Evolutionary conservation across 192 early-diverging fungal genomes (phyloP).

Genomic region (Backusella macrospora): DNA sequence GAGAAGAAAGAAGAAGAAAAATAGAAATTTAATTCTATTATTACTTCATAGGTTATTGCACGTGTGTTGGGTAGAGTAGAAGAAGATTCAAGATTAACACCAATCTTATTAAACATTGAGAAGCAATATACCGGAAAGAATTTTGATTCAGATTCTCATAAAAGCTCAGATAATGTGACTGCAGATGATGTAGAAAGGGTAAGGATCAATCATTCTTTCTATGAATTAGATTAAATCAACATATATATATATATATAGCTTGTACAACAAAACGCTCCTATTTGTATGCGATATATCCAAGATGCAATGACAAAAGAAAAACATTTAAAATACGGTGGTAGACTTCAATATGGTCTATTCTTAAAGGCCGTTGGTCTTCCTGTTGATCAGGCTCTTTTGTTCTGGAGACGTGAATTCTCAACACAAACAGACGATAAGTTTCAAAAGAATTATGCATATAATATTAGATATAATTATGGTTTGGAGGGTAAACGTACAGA

Average conservation of each 20-base stretch:
- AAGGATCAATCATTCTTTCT: not conserved
- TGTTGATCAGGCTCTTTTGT: constrained; percentile 87
- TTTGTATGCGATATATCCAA: constrained; percentile 91
- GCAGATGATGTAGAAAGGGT: constrained; percentile 70
- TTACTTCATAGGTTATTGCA: constrained; percentile 58
- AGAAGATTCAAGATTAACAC: constrained; percentile 89
- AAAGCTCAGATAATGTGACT: constrained; percentile 50
- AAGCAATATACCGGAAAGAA: constrained; percentile 76
- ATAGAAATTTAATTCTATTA: not conserved
- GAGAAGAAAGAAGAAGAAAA: not conserved
- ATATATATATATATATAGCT: constrained; percentile 39
- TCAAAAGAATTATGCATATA: constrained; percentile 92
- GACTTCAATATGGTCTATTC: constrained; percentile 93
- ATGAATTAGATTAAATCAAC: not conserved
- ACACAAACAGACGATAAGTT: constrained; percentile 87
- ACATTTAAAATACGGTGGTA: constrained; percentile 85
- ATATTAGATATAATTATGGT: constrained; percentile 96
- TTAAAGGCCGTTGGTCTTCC: constrained; percentile 92
- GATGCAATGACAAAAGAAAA: constrained; percentile 66
- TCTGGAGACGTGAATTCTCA: constrained; percentile 87
- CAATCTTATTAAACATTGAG: constrained; percentile 84
- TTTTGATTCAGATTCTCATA: constrained; percentile 44
- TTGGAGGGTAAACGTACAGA: constrained; percentile 85
- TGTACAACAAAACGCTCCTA: constrained; percentile 73
- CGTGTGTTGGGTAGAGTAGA: constrained; percentile 83